Evolutionary conservation across 2,329 filamentous ascomycete genomes (phyloP).

Genomic region (Arthrobotrys sinensis): DNA sequence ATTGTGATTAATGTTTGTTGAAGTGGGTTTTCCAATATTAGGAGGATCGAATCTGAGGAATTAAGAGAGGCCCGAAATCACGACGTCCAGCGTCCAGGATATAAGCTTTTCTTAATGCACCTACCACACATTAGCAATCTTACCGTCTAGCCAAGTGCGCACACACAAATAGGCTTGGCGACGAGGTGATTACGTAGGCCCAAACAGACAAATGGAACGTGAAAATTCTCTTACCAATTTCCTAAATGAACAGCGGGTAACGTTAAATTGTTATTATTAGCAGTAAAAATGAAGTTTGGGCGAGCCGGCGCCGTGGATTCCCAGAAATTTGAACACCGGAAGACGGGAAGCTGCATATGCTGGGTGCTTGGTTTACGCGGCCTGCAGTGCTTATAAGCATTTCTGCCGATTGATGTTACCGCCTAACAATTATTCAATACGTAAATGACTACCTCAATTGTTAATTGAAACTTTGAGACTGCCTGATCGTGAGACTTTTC

Average conservation of each 20-base stretch:
- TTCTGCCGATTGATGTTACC: background rate
- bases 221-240: background rate
- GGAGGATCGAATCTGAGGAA: background rate
- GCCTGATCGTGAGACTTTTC: slow-evolving; percentile 14
- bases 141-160: background rate
- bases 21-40: no score
- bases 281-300: background rate
- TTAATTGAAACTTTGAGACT: background rate
- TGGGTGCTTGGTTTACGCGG: background rate
- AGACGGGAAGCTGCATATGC: background rate
- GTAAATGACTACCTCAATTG: background rate
- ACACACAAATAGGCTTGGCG: slow-evolving; percentile 9
- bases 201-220: background rate
- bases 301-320: background rate
- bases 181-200: slow-evolving; percentile 21
- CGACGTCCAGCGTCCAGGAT: slow-evolving; percentile 11
- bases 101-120: slow-evolving; percentile 23
- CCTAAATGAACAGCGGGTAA: background rate
- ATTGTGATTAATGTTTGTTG: no score
- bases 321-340: background rate
- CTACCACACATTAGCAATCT: background rate
- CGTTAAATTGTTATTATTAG: slow-evolving; percentile 11
- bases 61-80: background rate
- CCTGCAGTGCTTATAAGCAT: background rate
- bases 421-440: background rate